Evolutionary conservation across 2,329 filamentous ascomycete genomes (phyloP), one percentile per base, ranked within the genome.

Genomic region (Aspergillus oerlinghausenensis): DNA sequence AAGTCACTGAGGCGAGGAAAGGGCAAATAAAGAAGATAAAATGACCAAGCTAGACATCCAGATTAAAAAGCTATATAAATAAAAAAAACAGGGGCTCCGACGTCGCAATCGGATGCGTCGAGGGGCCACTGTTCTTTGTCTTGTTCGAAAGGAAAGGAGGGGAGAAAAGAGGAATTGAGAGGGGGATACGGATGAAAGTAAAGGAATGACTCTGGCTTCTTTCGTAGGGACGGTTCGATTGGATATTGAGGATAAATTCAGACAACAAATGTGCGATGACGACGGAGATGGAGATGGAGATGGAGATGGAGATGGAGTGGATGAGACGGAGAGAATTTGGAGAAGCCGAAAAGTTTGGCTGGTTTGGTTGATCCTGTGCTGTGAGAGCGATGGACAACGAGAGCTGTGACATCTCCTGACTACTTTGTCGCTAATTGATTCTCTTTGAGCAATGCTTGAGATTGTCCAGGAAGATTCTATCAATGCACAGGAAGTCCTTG

Each of bases 1-100:
- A 56, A 51, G 51, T 52, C 57, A 56, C 54, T 56, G 54, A 56
- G 54, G 54, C 38, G 49, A 51, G 47, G 43, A 29, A 52, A 45
- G 29, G 48, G 51, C 29, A 32, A 26, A 42, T 10, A 29, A 45
- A n/a, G 51, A 26, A 23, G 26, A 19, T 45, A 17, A n/a, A 17
- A 7, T 47, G 9, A 14, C 19, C 43, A 23, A 38, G 19, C 38
- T 32, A 29, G 49, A 38, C 50, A 52, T 52, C 29, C 50, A 32
- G 38, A 43, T 23, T 17, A 35, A 14, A 25, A 35, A 6, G 11
- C 5, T 14, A 14, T 14, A 35, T 6, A 35, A 35, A 35, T 14
- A 32, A 4, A 26, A 23, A n/a, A n/a, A 17, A 23, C 43, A 47
- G 43, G 23, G 43, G 43, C 23, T 47, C 48, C 48, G 28, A 19